phyloP scores from a whole-genome alignment of 441 rosid genomes.

The Erodium texanum region DNA sequence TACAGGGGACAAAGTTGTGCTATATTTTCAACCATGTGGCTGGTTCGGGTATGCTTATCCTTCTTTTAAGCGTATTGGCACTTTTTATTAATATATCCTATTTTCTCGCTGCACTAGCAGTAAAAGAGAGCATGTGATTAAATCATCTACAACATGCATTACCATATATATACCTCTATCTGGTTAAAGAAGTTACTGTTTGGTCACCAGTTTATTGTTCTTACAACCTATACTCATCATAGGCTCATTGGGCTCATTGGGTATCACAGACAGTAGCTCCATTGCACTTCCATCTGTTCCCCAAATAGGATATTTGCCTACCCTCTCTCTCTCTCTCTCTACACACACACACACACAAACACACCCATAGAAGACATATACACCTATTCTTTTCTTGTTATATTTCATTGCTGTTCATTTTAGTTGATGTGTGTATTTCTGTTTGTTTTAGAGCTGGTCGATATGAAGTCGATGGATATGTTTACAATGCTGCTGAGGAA shows the following conservation, averaged over 20 bases:
- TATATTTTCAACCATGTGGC: constrained; percentile 93
- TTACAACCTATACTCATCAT: background rate
- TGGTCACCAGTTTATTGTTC: background rate
- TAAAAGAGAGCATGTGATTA: background rate
- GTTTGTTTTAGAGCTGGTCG: constrained; percentile 71
- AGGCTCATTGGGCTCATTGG: background rate
- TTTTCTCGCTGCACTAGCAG: background rate
- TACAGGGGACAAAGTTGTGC: constrained; percentile 85
- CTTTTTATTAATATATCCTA: background rate
- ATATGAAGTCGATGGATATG: constrained; percentile 95
- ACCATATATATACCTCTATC: background rate
- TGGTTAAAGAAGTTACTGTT: background rate
- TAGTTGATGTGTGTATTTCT: background rate
- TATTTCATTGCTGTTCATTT: background rate
- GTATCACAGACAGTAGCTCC: background rate
- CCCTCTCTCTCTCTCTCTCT: background rate
- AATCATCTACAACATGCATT: background rate
- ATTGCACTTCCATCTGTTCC: background rate
- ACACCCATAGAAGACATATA: background rate
- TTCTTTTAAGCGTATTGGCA: background rate
- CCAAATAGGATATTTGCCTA: background rate
- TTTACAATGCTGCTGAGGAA: constrained; percentile 77
- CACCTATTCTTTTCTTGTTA: background rate
- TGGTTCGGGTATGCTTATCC: constrained; percentile 68
- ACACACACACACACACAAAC: background rate